Conservation (phyloP, 768 basidiomycete species). For the Phlebiopsis flavidoalba region DNA sequence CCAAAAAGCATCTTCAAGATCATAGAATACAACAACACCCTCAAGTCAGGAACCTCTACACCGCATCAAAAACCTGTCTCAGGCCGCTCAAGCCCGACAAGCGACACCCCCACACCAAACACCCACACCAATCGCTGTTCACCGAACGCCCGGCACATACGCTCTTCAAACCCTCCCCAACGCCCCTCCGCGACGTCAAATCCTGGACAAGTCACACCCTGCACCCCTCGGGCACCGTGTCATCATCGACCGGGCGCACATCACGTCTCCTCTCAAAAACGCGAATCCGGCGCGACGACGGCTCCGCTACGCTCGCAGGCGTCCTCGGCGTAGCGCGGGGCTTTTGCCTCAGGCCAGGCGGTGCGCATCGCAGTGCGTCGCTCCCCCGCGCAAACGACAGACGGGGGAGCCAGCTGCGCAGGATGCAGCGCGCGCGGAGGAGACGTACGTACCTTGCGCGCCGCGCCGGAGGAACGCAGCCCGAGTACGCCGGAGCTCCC, state of each 20-base stretch:
- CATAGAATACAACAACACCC: slow-evolving; percentile 66
- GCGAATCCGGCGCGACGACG: slow-evolving; percentile 88
- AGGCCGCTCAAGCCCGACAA: slow-evolving; percentile 14
- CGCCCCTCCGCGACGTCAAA: slow-evolving; percentile 82
- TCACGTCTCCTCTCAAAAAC: slow-evolving; percentile 73
- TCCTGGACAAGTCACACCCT: slow-evolving; percentile 98
- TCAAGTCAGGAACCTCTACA: slow-evolving; percentile 32
- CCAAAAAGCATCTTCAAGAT: slow-evolving; percentile 74
- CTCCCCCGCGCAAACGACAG: slow-evolving; percentile 13
- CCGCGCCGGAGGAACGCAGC: slow-evolving; percentile 45
- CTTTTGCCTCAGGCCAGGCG: slow-evolving; percentile 92
- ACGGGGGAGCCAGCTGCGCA: slow-evolving; percentile 10
- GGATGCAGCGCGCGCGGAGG: slow-evolving; percentile 25
- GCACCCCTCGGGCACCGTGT: slow-evolving; percentile 82
- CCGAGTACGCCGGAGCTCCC: slow-evolving; percentile 48
- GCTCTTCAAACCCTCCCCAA: slow-evolving; percentile 68
- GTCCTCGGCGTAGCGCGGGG: slow-evolving; percentile 82
- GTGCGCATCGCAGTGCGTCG: slow-evolving; percentile 72
- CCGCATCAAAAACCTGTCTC: slow-evolving; percentile 28
- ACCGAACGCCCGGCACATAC: slow-evolving; percentile 76
- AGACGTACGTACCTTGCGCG: slow-evolving; percentile 35
- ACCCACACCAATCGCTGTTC: slow-evolving; percentile 5
- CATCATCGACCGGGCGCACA: slow-evolving; percentile 89
- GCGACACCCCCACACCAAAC: background rate
- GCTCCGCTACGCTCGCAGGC: slow-evolving; percentile 88